Evolutionary conservation across 441 rosid species (phyloP).

Genomic region (Euphorbia corollata): DNA sequence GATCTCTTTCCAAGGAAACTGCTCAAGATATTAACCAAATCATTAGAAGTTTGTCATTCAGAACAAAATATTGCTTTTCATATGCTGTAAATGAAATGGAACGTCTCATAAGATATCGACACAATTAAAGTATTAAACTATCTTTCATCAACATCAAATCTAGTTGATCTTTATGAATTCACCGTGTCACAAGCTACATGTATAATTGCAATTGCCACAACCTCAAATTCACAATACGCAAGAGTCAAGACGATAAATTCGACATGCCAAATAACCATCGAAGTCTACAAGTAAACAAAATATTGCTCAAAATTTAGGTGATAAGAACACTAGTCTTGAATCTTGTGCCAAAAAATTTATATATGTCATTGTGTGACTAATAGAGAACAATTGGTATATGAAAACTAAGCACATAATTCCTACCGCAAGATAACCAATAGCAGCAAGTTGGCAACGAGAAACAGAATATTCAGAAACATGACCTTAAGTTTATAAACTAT

Average conservation of each 20-base stretch:
- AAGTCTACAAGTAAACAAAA: background rate
- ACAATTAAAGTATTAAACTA: background rate
- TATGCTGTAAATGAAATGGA: conserved; percentile 4
- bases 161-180: background rate
- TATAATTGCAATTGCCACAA: background rate
- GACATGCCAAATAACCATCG: background rate
- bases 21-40: conserved; percentile 19
- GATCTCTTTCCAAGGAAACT: conserved; percentile 76
- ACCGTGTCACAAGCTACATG: background rate
- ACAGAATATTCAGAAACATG: background rate
- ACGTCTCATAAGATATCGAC: background rate
- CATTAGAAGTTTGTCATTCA: background rate
- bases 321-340: background rate
- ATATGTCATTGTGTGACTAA: background rate
- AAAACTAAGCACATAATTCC: background rate
- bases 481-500: background rate
- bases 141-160: background rate
- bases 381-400: background rate
- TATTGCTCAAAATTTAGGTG: background rate
- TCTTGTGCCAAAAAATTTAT: background rate
- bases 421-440: background rate
- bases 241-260: background rate
- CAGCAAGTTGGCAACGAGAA: background rate
- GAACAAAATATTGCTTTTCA: background rate
- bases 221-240: background rate